phyloP scores from a whole-genome alignment of 169 alveolate genomes.

The Blepharisma undulans region DNA sequence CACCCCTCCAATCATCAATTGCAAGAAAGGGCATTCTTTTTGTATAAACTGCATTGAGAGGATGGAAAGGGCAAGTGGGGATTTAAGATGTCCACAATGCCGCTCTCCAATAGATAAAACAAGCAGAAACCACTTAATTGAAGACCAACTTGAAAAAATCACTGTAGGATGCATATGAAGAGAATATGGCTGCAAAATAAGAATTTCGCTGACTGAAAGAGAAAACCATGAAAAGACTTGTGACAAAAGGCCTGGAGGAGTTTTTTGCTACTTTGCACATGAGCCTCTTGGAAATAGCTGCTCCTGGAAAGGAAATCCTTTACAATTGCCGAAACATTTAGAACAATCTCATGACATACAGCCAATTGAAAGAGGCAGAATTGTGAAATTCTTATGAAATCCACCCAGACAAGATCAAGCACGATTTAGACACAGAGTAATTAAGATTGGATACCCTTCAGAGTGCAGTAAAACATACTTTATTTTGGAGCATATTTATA shows the following conservation, averaged over 20 bases:
- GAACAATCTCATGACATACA: not conserved
- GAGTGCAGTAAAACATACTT: not conserved
- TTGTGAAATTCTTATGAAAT: not conserved
- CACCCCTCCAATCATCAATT: slow-evolving; percentile 28
- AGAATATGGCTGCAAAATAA: not conserved
- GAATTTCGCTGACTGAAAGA: not conserved
- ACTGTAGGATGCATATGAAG: not conserved
- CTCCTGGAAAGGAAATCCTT: not conserved
- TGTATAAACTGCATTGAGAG: not conserved
- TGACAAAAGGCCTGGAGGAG: not conserved
- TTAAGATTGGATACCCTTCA: not conserved
- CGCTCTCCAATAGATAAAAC: not conserved
- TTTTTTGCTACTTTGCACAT: no score
- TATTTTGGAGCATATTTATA: slow-evolving; percentile 24
- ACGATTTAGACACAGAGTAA: not conserved
- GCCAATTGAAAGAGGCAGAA: not conserved
- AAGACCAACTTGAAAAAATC: not conserved
- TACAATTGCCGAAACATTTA: not conserved
- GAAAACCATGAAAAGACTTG: slow-evolving; percentile 13
- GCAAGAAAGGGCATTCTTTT: slow-evolving; percentile 32
- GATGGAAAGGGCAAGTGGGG: not conserved
- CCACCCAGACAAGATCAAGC: not conserved
- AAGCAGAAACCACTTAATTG: not conserved
- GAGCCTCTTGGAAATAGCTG: not conserved
- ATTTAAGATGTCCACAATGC: slow-evolving; percentile 10